Evolutionary conservation across 441 rosid genomes (phyloP), one percentile per base, ranked within the genome.

Genomic region (Kokia cookei): DNA sequence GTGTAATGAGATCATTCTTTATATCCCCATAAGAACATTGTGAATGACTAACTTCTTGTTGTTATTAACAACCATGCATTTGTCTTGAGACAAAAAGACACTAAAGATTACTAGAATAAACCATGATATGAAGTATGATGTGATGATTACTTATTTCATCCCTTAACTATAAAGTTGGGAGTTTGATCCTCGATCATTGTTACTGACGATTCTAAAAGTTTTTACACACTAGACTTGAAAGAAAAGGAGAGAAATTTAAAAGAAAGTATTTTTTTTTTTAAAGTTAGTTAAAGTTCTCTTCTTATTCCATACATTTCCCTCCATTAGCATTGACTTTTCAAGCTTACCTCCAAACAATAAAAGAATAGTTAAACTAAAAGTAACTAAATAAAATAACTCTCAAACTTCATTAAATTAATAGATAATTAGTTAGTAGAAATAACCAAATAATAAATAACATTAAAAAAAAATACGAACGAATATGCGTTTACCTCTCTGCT

Each of bases 401-500:
- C 1, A 17, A 53, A 57, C 62, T 13, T 22, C 29, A 57, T 3
- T 24, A 3, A n/a, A 6, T 58, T 12, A 59, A 59, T 53, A 47
- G 51, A 12, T 47, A 55, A 19, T 19, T 19, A 19, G 22, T 19
- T 19, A 19, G 22, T 19, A 19, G 22, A 19, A 19, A 19, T 1
- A 51, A 2, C 17, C 1, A 51, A 15, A 53, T 53, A 53, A 17
- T 6, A 10, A 57, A 57, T 22, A 55, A 10, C 3, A 10, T 1
- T 3, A 6, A 64, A 17, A 17, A 17, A 50, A 75, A 58, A 70
- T 2, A n/a, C 67, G 61, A 50, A 32, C 35, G 13, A 48, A 37
- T 1, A 43, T 70, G 64, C 71, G 71, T 73, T 64, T 73, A 29
- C 60, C 53, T 50, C 37, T 50, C 51, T 64, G 65, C 63, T 14